A percentile compares a stretch with the other conserved stretches of the same genome.
Conservation (phyloP, 2,329 filamentous ascomycete species). For the Thielaviopsis euricoi region DNA sequence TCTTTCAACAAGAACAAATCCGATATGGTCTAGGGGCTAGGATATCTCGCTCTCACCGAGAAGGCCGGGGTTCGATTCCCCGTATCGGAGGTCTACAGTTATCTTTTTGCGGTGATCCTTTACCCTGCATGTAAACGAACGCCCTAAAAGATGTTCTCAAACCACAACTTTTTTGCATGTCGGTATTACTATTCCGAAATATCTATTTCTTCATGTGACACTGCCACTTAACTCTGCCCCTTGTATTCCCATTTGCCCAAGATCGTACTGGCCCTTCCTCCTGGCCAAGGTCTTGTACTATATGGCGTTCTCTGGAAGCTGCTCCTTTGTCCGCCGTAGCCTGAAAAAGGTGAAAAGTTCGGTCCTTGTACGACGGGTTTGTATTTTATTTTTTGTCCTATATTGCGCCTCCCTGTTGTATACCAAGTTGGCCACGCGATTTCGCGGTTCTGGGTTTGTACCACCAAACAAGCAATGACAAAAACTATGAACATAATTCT, state of each 20-base stretch:
- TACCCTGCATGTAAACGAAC: neutral
- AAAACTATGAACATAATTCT: neutral
- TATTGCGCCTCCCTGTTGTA: neutral
- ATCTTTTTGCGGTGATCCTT: neutral
- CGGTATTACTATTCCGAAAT: no score
- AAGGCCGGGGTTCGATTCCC: conserved; percentile 15
- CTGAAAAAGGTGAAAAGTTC: no score
- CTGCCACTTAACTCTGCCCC: neutral
- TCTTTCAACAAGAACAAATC: neutral
- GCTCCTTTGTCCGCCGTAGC: neutral
- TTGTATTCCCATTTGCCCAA: neutral
- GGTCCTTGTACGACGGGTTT: neutral
- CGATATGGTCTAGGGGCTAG: conserved; percentile 12
- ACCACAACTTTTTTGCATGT: no score
- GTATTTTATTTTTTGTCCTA: neutral
- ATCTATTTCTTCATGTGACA: neutral
- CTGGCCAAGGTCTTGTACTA: neutral
- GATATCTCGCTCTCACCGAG: conserved; percentile 13
- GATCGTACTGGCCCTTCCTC: neutral
- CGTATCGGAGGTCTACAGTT: conserved; percentile 10
- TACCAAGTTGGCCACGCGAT: neutral
- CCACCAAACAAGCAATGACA: neutral
- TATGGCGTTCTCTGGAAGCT: neutral
- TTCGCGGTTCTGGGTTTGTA: neutral
- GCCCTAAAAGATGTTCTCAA: no score